These are phyloP conservation scores for Rhodofomes roseus DNA, from an alignment of 1,284 basidiomycete species.

Conservation along the genomic window DNA sequence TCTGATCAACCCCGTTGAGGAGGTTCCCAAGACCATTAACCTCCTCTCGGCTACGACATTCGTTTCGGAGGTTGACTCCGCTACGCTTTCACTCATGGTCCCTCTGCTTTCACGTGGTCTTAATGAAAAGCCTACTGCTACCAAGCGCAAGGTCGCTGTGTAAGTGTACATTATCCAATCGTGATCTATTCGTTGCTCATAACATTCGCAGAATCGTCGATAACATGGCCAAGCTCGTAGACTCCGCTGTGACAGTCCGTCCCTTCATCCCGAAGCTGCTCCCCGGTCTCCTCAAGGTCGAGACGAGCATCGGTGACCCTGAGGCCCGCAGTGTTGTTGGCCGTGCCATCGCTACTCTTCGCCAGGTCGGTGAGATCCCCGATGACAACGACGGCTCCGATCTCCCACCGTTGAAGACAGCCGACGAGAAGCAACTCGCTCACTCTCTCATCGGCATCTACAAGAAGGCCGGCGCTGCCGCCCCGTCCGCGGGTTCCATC, in stretches of 20 bases:
- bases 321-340: slow-evolving; percentile 90
- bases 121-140: slow-evolving; percentile 90
- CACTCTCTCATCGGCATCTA: slow-evolving; percentile 71
- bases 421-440: slow-evolving; percentile 64
- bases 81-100: slow-evolving; percentile 98
- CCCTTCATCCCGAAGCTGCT: slow-evolving; percentile 96
- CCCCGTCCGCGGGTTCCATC: slow-evolving; percentile 56
- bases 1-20: slow-evolving; percentile 98
- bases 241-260: slow-evolving; percentile 91
- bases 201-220: slow-evolving; percentile 72
- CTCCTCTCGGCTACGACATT: slow-evolving; percentile 99
- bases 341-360: slow-evolving; percentile 89
- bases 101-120: slow-evolving; percentile 97
- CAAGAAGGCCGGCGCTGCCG: slow-evolving; percentile 73
- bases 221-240: slow-evolving; percentile 99
- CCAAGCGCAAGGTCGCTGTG: slow-evolving; percentile 96
- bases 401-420: slow-evolving; percentile 78
- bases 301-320: slow-evolving; percentile 90
- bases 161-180: slow-evolving; percentile 36
- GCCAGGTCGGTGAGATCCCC: slow-evolving; percentile 88
- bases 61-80: slow-evolving; percentile 99
- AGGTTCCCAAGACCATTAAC: slow-evolving; percentile 94
- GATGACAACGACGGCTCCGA: slow-evolving; percentile 78
- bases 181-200: slow-evolving; percentile 6
- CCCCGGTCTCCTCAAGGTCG: slow-evolving; percentile 92